Evolutionary conservation across 2,329 filamentous ascomycete genomes (phyloP).

Genomic region (Berkeleyomyces basicola): DNA sequence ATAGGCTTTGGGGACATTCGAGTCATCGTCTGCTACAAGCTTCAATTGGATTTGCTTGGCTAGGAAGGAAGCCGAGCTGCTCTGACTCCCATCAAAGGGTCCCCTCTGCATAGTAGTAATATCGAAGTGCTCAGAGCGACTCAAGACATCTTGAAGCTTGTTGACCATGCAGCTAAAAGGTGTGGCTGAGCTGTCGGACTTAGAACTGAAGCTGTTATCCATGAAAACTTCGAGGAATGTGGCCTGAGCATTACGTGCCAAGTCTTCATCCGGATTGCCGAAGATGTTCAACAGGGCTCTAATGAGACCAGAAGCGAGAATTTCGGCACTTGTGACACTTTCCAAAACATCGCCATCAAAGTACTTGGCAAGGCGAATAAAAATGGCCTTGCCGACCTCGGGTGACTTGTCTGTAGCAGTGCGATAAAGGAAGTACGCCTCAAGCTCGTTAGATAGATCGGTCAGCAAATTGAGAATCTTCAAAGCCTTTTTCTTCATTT

Average conservation of each 20-base stretch:
- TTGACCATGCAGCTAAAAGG: conserved; percentile 82
- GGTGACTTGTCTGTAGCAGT: conserved; percentile 28
- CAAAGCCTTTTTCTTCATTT: conserved; percentile 62
- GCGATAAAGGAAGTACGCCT: conserved; percentile 48
- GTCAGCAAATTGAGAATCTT: conserved; percentile 61
- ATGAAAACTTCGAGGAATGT: conserved; percentile 89
- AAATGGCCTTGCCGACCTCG: conserved; percentile 46
- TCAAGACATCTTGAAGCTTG: conserved; percentile 90
- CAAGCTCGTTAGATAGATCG: conserved; percentile 53
- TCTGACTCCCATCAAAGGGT: conserved; percentile 74
- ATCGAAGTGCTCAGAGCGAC: conserved; percentile 94
- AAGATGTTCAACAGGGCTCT: conserved; percentile 70
- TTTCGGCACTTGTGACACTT: conserved; percentile 87
- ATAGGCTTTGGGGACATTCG: conserved; percentile 74
- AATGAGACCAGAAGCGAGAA: conserved; percentile 81
- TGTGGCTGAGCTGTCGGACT: conserved; percentile 53
- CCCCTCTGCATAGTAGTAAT: conserved; percentile 92
- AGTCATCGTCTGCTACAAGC: conserved; percentile 75
- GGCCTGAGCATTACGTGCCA: conserved; percentile 53
- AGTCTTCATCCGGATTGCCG: conserved; percentile 46
- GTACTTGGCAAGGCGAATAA: conserved; percentile 59
- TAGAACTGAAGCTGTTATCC: conserved; percentile 52
- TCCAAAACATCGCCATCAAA: conserved; percentile 81
- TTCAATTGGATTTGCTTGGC: conserved; percentile 88
- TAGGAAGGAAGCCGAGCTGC: conserved; percentile 86